Base-by-base conservation (phyloP, 768 basidiomycete genomes). In the Lactarius vividus region DNA sequence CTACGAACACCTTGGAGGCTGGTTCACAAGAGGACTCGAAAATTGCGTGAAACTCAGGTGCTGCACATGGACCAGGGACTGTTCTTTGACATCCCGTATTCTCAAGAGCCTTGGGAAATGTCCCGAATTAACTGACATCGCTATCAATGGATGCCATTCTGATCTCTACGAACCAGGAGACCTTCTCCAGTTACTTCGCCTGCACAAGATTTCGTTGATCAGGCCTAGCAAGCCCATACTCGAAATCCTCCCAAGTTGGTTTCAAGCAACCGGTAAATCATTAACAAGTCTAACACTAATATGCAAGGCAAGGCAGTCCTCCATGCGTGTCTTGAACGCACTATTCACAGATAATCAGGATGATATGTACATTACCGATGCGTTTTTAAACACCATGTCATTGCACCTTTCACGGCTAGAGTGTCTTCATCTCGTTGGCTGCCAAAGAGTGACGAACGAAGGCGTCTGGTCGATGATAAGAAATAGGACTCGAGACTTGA, bases 41-140 rank as follows among this genome's bases (percentile, higher is more conserved):
- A 88, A 91, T 71, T 91, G 89, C 70, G 71, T 75, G 46, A 85
- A 85, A 65, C 80, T 93, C 13, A 77, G 70, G 53, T 79, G 84
- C 7, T 92, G 88, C 71, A 84, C 85, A 5, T 94, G 91, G 91
- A 93, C 92, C 11, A 84, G 91, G 52, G 88, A 92, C 69, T 88
- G 91, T 4, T 86, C 92, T 4, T 75, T 93, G 26, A 84, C 79
- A 46, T 83, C 86, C 5, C 76, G 77, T 0, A 82, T 91, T 39
- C 79, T 94, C 10, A 68, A 77, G n/a, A 82, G 83, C 20, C 75
- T 93, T 6, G 75, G 74, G 6, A 55, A 72, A 13, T 82, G 79
- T 23, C 69, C 73, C 1, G 69, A 76, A 1, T 76, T 93, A 9
- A 71, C 75, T 33, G 85, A 85, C 57, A 75, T 93, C 2, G 88